Evolutionary conservation across 495 filamentous ascomycete species (phyloP).

Genomic region (Penicillium atrosanguineum): DNA sequence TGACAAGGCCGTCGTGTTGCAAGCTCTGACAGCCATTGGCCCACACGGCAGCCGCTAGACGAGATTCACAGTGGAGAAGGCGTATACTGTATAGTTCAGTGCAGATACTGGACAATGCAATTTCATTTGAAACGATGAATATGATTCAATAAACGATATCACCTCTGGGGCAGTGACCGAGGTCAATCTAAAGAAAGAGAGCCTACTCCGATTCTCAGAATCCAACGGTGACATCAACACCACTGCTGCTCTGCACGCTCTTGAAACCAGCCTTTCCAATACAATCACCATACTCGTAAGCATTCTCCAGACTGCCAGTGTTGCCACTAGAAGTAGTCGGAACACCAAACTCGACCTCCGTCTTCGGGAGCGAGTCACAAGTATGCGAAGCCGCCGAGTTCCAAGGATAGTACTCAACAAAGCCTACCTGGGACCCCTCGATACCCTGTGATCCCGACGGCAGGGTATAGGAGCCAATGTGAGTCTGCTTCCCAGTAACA

Average conservation of each 20-base stretch:
- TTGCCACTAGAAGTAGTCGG: conserved; percentile 13
- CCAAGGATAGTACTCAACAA: conserved; percentile 31
- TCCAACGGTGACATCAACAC: conserved; percentile 21
- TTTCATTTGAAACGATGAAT: background rate
- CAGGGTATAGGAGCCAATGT: conserved; percentile 26
- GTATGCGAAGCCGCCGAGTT: conserved; percentile 14
- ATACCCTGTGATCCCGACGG: conserved; percentile 21
- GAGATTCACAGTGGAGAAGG: background rate
- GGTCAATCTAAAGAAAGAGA: background rate
- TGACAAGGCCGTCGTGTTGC: background rate
- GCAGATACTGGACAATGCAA: background rate
- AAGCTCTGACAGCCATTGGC: background rate
- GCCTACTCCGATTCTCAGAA: conserved; percentile 10
- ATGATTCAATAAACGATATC: background rate
- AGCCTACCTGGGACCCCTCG: conserved; percentile 17
- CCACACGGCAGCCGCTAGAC: background rate
- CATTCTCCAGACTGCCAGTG: conserved; percentile 8
- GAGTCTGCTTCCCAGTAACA: conserved; percentile 13
- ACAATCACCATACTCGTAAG: conserved; percentile 34
- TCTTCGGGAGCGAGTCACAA: conserved; percentile 20
- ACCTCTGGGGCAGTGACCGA: background rate
- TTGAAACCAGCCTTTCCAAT: conserved; percentile 23
- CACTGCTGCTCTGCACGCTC: conserved; percentile 4
- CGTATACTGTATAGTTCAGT: background rate
- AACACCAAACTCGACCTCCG: conserved; percentile 20